Evolutionary conservation across 371 early-diverging fungal species (phyloP).

Genomic region (Mortierella sp.): DNA sequence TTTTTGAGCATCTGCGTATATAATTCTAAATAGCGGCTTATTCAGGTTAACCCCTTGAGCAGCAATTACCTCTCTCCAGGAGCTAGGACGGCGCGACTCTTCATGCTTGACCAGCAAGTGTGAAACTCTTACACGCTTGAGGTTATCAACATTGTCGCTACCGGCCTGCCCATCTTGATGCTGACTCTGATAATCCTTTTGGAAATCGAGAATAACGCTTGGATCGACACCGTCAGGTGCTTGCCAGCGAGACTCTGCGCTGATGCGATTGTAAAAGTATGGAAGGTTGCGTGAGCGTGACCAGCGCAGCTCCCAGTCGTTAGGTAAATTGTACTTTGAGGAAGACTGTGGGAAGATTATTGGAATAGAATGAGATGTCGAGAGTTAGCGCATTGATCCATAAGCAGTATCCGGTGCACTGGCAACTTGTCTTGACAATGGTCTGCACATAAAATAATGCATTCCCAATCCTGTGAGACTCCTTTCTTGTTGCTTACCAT

Average conservation of each 20-base stretch:
- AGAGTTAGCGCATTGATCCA: not conserved
- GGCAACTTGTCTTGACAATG: not conserved
- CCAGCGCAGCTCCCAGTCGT: slow-evolving; percentile 81
- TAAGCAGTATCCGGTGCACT: not conserved
- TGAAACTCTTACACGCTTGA: slow-evolving; percentile 80
- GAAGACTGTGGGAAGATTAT: not conserved
- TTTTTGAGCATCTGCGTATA: too few species aligned
- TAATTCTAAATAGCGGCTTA: too few species aligned
- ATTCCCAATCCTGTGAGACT: not conserved
- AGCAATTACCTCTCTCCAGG: slow-evolving; percentile 84
- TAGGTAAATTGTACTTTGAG: slow-evolving; percentile 61
- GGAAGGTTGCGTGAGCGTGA: slow-evolving; percentile 77
- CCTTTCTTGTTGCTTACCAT: slow-evolving; percentile 14
- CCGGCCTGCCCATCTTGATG: slow-evolving; percentile 9
- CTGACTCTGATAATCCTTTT: slow-evolving; percentile 31
- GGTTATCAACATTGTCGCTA: slow-evolving; percentile 26
- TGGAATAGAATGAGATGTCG: not conserved
- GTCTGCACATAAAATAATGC: not conserved
- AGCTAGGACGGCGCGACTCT: slow-evolving; percentile 89
- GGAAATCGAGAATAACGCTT: slow-evolving; percentile 31
- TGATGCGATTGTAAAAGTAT: slow-evolving; percentile 91
- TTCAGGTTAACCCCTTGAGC: too few species aligned
- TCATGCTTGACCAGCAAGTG: slow-evolving; percentile 95
- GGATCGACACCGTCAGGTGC: slow-evolving; percentile 68
- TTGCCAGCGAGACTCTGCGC: slow-evolving; percentile 89